phyloP scores from a whole-genome alignment of 2,329 filamentous ascomycete genomes.

The Alternaria postmessia region DNA sequence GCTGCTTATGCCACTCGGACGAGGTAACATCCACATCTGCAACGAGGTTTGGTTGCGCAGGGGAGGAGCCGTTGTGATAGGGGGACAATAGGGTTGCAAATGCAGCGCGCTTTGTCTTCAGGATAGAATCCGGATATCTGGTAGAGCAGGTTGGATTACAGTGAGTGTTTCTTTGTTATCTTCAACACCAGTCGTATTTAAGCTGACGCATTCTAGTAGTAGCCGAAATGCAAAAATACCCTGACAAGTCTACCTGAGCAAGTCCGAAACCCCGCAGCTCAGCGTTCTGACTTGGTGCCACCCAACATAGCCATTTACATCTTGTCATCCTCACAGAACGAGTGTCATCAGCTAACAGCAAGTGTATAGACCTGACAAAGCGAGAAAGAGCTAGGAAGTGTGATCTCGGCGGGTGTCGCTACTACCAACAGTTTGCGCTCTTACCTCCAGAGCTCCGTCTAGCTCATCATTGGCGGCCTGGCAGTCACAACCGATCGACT shows the following conservation, averaged over 20 bases:
- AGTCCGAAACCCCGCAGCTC: slow-evolving; percentile 19
- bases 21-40: background rate
- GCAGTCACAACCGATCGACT: slow-evolving; percentile 20
- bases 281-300: slow-evolving; percentile 22
- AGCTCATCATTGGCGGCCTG: slow-evolving; percentile 24
- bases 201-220: slow-evolving; percentile 28
- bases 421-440: slow-evolving; percentile 15
- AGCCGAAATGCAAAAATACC: slow-evolving; percentile 26
- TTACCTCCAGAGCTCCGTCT: slow-evolving; percentile 17
- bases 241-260: slow-evolving; percentile 12
- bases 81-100: background rate
- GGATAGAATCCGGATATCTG: background rate
- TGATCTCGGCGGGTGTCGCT: background rate
- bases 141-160: slow-evolving; percentile 17
- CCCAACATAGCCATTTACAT: slow-evolving; percentile 11
- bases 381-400: slow-evolving; percentile 17
- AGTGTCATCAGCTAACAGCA: slow-evolving; percentile 11
- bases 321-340: slow-evolving; percentile 8
- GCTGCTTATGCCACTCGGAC: background rate
- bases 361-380: slow-evolving; percentile 3
- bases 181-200: slow-evolving; percentile 2
- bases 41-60: background rate
- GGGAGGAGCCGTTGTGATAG: background rate
- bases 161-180: slow-evolving; percentile 18
- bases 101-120: background rate